Evolutionary conservation across 148 eudicot genomes (phyloP), one percentile per base, ranked within the genome.

Genomic region (Dysphania ambrosioides): DNA sequence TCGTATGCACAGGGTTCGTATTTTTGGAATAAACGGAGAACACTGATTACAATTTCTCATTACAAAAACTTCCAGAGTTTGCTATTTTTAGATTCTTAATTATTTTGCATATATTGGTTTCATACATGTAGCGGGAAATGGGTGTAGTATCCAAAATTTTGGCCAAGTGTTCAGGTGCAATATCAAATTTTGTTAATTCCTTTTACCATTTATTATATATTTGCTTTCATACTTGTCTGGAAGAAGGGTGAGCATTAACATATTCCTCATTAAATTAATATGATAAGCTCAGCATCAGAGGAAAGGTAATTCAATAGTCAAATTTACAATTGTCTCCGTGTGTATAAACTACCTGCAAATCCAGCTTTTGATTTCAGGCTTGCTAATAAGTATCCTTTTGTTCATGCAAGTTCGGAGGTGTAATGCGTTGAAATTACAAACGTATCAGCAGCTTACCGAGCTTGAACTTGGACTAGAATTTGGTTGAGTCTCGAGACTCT

Each of bases 1-100:
- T 9, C 74, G 83, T 71, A 91, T 89, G 97, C 97, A 91, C 87
- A 91, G 87, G 81, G 97, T 91, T 74, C 91, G 97, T 11, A 91
- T 91, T 13, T 91, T 91, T 51, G 97, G 97, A 32, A 91, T 91
- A 40, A 91, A 91, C 70, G 91, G 87, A 18, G 94, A 88, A 55
- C 83, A 83, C 59, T 90, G 73, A 84, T 71, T 68, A 27, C 26
- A 55, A 4, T 0, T 24, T 69, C 24, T 23, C 64, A 23, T 26
- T 31, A 16, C 55, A 44, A 40, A 21, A 8, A 51, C 56, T 56
- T 40, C 70, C 47, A 35, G 49, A 35, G 27, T 24, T 55, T 10
- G 72, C 27, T 60, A 7, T 26, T 66, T 65, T 67, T 53, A 67
- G 72, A 67, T 75, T n/a, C n/a, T n/a, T n/a, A 8, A 66, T 68